Percentiles rank a stretch among this genome's conserved stretches.
Conservation (phyloP, 1,139 yeast species). For the Petasospora fabianii region DNA sequence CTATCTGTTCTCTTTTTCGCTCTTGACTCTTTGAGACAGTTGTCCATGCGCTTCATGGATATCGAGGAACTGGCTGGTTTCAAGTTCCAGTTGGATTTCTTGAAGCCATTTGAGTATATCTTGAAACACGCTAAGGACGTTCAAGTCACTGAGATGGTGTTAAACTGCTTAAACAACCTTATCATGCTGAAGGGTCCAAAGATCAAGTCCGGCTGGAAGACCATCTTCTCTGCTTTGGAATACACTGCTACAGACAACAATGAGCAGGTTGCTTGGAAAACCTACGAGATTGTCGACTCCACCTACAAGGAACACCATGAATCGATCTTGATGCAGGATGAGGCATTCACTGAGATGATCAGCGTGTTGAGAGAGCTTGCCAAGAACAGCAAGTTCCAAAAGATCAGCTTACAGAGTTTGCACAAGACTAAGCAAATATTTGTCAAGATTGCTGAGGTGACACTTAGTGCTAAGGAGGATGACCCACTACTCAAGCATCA, state of each 20-base stretch:
- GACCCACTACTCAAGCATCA: constrained; percentile 35
- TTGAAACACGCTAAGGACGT: constrained; percentile 61
- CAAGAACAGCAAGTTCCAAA: constrained; percentile 80
- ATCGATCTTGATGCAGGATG: constrained; percentile 62
- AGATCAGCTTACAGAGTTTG: constrained; percentile 72
- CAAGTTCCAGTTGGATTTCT: constrained; percentile 91
- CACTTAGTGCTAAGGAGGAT: constrained; percentile 48
- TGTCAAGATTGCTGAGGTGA: constrained; percentile 48
- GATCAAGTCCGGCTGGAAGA: constrained; percentile 93
- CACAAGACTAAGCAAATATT: constrained; percentile 70
- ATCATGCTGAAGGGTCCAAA: constrained; percentile 68
- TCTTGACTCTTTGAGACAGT: constrained; percentile 86
- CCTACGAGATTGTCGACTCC: constrained; percentile 60
- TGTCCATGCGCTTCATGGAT: constrained; percentile 87
- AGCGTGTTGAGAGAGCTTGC: constrained; percentile 75
- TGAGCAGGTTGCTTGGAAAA: constrained; percentile 58
- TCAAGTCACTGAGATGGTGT: constrained; percentile 83
- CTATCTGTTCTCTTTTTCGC: constrained; percentile 83
- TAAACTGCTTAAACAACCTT: constrained; percentile 88
- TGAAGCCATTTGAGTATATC: constrained; percentile 85
- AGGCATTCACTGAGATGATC: constrained; percentile 72
- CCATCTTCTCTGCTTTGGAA: constrained; percentile 72
- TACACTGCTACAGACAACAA: constrained; percentile 34
- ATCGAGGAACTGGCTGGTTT: constrained; percentile 93
- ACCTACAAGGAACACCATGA: constrained; percentile 61